These are phyloP conservation scores for Penicillium psychrofluorescens DNA, from an alignment of 495 filamentous ascomycete species.

Conservation along the genomic window DNA sequence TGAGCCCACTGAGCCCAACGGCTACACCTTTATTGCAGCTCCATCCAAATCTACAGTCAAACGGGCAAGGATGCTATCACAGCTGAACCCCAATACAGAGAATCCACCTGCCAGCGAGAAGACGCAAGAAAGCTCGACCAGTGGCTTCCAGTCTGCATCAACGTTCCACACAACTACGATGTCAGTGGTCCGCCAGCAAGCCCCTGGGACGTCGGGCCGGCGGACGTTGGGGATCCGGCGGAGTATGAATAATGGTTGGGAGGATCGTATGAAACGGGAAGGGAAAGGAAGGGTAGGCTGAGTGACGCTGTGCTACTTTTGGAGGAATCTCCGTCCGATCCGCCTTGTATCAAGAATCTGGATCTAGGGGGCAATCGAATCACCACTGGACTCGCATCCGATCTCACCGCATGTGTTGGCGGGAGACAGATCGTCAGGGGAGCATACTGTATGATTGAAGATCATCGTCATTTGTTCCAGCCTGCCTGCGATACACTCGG, in stretches of 20 bases:
- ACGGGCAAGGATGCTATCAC: slow-evolving; percentile 11
- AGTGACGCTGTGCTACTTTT: too few relatives aligned
- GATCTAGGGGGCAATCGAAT: too few relatives aligned
- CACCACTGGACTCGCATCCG: too few relatives aligned
- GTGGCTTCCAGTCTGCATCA: slow-evolving; percentile 25
- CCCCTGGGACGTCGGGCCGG: slow-evolving; percentile 16
- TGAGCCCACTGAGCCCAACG: slow-evolving; percentile 27
- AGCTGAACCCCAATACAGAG: slow-evolving; percentile 7
- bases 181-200: slow-evolving; percentile 30
- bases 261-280: slow-evolving; percentile 38
- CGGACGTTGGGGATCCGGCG: slow-evolving; percentile 53
- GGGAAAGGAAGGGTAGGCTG: slow-evolving; percentile 6
- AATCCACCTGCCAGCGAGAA: slow-evolving; percentile 9
- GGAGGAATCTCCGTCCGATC: too few relatives aligned
- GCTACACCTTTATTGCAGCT: slow-evolving; percentile 36
- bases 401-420: too few relatives aligned
- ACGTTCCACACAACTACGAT: slow-evolving; percentile 50
- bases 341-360: too few relatives aligned
- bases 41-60: slow-evolving; percentile 18
- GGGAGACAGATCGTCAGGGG: too few relatives aligned
- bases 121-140: slow-evolving; percentile 15
- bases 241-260: slow-evolving; percentile 48
- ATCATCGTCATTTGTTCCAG: background rate
- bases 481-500: background rate
- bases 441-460: background rate